Conservation (phyloP, 768 basidiomycete genomes). For the Trametes maxima region DNA sequence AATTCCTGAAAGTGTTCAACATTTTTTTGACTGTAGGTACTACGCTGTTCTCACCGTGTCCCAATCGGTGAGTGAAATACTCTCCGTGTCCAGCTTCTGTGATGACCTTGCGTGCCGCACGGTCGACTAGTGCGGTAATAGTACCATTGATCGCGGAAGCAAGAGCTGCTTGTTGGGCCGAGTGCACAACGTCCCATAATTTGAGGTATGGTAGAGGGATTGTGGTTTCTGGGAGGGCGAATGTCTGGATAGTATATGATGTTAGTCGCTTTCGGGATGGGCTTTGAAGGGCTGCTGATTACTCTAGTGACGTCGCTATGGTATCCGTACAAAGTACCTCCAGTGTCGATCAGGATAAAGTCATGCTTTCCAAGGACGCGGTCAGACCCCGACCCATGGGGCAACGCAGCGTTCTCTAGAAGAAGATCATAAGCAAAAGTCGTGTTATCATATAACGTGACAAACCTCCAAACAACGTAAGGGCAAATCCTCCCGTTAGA, state of each 20-base stretch:
- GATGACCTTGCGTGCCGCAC: conserved; percentile 59
- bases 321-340: conserved; percentile 73
- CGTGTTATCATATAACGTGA: neutral
- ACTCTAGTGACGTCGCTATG: conserved; percentile 80
- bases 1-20: conserved; percentile 54
- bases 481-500: conserved; percentile 55
- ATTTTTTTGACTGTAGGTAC: neutral
- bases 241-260: conserved; percentile 52
- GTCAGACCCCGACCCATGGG: conserved; percentile 81
- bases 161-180: conserved; percentile 63
- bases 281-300: conserved; percentile 24
- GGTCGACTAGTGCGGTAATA: conserved; percentile 59
- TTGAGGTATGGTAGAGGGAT: conserved; percentile 42
- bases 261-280: neutral
- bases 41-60: conserved; percentile 57
- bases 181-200: conserved; percentile 67
- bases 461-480: conserved; percentile 81
- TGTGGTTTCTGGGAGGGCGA: conserved; percentile 58
- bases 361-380: conserved; percentile 56
- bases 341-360: conserved; percentile 75
- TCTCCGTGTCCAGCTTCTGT: conserved; percentile 44
- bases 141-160: conserved; percentile 48
- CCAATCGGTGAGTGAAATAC: conserved; percentile 82
- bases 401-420: conserved; percentile 82
- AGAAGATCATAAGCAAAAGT: neutral